Percentiles rank a stretch among this genome's conserved stretches.
These are phyloP conservation scores for Phytophthora lateralis DNA, from an alignment of 352 stramenopile genomes.

Conservation along the genomic window DNA sequence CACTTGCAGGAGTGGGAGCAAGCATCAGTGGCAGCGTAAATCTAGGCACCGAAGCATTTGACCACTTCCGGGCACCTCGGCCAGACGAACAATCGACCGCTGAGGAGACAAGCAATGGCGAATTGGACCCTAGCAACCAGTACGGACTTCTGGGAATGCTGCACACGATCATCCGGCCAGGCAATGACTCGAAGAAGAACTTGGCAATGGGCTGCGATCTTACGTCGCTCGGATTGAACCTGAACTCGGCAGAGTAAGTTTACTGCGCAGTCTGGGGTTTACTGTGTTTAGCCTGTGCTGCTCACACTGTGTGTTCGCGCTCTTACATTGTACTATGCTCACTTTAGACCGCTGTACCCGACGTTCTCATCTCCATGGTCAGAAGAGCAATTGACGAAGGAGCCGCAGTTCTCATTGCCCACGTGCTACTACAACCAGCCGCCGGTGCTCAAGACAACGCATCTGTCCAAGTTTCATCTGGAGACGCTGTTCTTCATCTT, in stretches of 20 bases:
- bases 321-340: neutral
- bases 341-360: conserved; percentile 66
- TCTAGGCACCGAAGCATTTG: conserved; percentile 64
- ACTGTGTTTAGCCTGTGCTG: neutral
- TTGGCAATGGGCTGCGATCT: conserved; percentile 81
- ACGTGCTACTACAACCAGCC: conserved; percentile 93
- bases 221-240: conserved; percentile 82
- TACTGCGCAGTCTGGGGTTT: too few species aligned
- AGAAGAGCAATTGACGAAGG: conserved; percentile 72
- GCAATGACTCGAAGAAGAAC: conserved; percentile 75
- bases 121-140: conserved; percentile 74
- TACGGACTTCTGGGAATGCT: conserved; percentile 85
- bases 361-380: conserved; percentile 86
- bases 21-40: conserved; percentile 43
- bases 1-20: conserved; percentile 11
- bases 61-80: conserved; percentile 52
- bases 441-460: conserved; percentile 96
- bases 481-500: conserved; percentile 99
- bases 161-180: conserved; percentile 74
- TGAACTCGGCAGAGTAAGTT: conserved; percentile 84
- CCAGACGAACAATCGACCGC: conserved; percentile 28
- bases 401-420: conserved; percentile 85
- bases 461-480: conserved; percentile 98
- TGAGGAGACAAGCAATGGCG: conserved; percentile 38
- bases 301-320: neutral